These are phyloP conservation scores for Solanum dulcamara DNA, from an alignment of 257 asterid species.

Conservation along the genomic window DNA sequence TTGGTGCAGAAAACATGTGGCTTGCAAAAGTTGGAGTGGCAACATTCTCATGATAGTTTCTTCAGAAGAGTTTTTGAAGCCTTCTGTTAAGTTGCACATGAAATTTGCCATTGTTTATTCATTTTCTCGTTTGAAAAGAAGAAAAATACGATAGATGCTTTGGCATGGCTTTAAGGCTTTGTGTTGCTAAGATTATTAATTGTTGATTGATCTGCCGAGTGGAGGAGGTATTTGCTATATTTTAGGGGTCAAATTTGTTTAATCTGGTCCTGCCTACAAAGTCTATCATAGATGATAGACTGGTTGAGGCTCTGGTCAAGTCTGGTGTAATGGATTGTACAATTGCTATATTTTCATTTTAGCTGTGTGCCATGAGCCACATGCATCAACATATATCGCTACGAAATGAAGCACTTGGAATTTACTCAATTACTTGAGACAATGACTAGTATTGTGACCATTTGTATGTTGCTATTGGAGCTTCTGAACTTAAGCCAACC, in stretches of 20 bases:
- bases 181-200: slow-evolving; percentile 7
- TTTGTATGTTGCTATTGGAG: not conserved
- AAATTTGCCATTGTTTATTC: slow-evolving; percentile 14
- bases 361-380: not conserved
- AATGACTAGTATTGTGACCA: not conserved
- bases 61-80: not conserved
- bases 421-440: not conserved
- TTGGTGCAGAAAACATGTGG: not conserved
- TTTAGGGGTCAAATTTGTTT: not conserved
- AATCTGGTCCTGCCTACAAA: not conserved
- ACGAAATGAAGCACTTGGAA: not conserved
- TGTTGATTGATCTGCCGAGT: slow-evolving; percentile 9
- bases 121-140: slow-evolving; percentile 3
- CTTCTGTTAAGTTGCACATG: slow-evolving; percentile 1
- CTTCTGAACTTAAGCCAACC: not conserved
- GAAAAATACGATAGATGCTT: slow-evolving; percentile 15
- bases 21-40: not conserved
- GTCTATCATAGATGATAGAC: not conserved
- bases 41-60: slow-evolving; percentile 1
- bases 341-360: not conserved
- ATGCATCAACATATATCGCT: not conserved
- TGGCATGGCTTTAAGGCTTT: slow-evolving; percentile 22
- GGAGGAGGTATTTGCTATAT: not conserved
- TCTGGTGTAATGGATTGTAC: not conserved
- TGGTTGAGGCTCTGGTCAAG: not conserved